Evolutionary conservation across 2,329 filamentous ascomycete species (phyloP).

Genomic region (Truncatella angustata): DNA sequence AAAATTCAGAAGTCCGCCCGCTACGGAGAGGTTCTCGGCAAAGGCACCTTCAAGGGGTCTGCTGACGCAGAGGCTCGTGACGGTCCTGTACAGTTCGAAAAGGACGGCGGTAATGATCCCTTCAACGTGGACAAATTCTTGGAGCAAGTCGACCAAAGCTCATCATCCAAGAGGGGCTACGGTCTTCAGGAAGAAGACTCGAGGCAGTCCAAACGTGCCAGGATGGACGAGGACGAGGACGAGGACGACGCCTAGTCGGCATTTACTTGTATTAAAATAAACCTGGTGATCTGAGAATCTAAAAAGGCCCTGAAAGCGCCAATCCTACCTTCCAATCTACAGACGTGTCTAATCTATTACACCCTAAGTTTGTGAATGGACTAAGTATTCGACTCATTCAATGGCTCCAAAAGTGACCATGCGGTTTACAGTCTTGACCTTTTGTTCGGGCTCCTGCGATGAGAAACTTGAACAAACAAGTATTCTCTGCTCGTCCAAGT

Average conservation of each 20-base stretch:
- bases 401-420: no score
- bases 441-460: no score
- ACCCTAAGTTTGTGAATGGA: no score
- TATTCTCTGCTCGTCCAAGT: no score
- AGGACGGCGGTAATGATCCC: slow-evolving; percentile 71
- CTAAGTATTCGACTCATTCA: no score
- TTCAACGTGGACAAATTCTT: slow-evolving; percentile 96
- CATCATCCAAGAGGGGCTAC: slow-evolving; percentile 68
- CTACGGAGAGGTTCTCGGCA: slow-evolving; percentile 82
- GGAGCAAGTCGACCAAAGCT: slow-evolving; percentile 67
- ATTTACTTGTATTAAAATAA: background rate
- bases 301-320: no score
- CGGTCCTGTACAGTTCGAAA: slow-evolving; percentile 95
- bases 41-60: slow-evolving; percentile 87
- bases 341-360: no score
- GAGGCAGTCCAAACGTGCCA: slow-evolving; percentile 67
- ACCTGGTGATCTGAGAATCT: no score
- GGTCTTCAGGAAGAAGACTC: slow-evolving; percentile 68
- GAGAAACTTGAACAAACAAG: no score
- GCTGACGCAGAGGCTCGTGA: slow-evolving; percentile 80
- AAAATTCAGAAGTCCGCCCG: slow-evolving; percentile 82
- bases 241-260: slow-evolving; percentile 10
- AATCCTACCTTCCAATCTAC: no score
- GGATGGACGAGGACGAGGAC: slow-evolving; percentile 71
- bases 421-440: no score